These are phyloP conservation scores for Euphrasia arctica DNA, from an alignment of 305 asterid species.

Conservation along the genomic window DNA sequence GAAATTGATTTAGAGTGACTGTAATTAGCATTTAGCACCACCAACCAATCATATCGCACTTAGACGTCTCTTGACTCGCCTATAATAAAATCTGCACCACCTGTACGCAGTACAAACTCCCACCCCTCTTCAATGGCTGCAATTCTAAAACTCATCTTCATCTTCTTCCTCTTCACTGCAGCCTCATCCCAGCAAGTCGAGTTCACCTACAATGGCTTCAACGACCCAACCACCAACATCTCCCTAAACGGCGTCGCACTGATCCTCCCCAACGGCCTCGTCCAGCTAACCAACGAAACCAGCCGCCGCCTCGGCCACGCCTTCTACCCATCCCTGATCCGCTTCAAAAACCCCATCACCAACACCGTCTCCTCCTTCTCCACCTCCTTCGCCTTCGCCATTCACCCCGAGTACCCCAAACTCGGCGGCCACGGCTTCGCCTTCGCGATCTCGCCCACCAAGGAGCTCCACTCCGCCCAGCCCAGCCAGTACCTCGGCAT, in stretches of 20 bases:
- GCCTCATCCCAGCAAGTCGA: conserved; percentile 19
- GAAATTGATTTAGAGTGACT: too few relatives aligned
- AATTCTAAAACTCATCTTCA: conserved; percentile 21
- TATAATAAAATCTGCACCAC: too few relatives aligned
- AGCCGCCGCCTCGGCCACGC: conserved; percentile 46
- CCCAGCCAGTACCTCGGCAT: conserved; percentile 67
- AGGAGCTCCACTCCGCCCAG: conserved; percentile 31
- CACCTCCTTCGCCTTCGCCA: conserved; percentile 48
- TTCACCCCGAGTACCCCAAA: conserved; percentile 48
- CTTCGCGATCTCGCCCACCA: conserved; percentile 41
- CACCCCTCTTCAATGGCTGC: conserved; percentile 29
- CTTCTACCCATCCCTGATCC: conserved; percentile 41
- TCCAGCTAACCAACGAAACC: conserved; percentile 51
- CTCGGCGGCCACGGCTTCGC: conserved; percentile 74
- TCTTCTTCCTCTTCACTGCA: conserved; percentile 37
- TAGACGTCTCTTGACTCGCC: too few relatives aligned
- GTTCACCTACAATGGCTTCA: conserved; percentile 44
- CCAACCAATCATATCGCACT: too few relatives aligned
- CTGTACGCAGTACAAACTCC: not conserved
- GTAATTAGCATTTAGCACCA: too few relatives aligned
- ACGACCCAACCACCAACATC: conserved; percentile 31
- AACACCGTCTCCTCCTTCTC: conserved; percentile 50
- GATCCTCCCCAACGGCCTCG: conserved; percentile 34
- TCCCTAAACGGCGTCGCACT: conserved; percentile 37
- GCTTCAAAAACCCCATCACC: conserved; percentile 48